Conservation (phyloP, 169 alveolate species). For the Plasmodium malariae region DNA sequence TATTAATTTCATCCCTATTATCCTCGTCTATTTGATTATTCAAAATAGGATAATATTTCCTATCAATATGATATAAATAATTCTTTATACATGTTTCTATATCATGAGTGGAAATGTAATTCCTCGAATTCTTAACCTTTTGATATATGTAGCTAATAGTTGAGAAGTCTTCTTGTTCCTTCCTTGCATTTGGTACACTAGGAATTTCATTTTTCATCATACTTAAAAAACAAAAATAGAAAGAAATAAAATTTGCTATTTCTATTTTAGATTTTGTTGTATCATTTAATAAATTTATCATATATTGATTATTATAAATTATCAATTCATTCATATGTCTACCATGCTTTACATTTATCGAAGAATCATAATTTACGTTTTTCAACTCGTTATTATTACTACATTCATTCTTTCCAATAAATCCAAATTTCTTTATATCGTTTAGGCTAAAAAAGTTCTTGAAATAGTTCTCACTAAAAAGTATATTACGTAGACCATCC, state of each 20-base stretch:
- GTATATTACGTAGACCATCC: slow-evolving; percentile 7
- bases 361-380: not conserved
- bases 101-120: slow-evolving; percentile 28
- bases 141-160: slow-evolving; percentile 9
- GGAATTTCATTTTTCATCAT: not conserved
- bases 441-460: slow-evolving; percentile 13
- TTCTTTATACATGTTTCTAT: slow-evolving; percentile 37
- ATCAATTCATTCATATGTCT: slow-evolving; percentile 21
- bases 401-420: slow-evolving; percentile 5
- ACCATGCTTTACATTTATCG: not conserved
- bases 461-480: slow-evolving; percentile 36
- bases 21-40: too few relatives aligned
- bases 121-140: slow-evolving; percentile 20
- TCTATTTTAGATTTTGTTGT: slow-evolving; percentile 31
- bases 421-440: slow-evolving; percentile 11
- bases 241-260: slow-evolving; percentile 69
- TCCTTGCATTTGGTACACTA: not conserved
- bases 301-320: slow-evolving; percentile 31
- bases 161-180: not conserved
- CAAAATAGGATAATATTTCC: slow-evolving; percentile 25
- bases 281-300: slow-evolving; percentile 24
- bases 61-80: slow-evolving; percentile 55
- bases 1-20: too few relatives aligned
- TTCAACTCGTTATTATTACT: not conserved
- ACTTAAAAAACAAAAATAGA: slow-evolving; percentile 44